Evolutionary conservation across 2,329 filamentous ascomycete species (phyloP).

Genomic region (Colletotrichum sojae): DNA sequence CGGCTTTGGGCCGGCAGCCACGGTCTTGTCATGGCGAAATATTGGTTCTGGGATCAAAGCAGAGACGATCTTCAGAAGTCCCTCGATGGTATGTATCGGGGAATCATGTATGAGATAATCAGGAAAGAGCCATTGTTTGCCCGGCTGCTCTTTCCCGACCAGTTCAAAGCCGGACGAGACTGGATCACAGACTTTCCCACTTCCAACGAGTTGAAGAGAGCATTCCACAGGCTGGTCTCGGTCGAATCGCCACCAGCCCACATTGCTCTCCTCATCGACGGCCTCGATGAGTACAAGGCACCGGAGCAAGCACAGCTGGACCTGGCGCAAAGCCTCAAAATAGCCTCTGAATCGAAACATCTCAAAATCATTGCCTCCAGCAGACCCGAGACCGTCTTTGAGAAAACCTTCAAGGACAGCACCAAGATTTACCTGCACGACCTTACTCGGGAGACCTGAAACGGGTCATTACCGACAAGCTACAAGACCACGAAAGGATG

Average conservation of each 20-base stretch:
- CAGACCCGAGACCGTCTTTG: constrained; percentile 1
- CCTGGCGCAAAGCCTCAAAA: neutral
- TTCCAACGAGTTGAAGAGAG: constrained; percentile 4
- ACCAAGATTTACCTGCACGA: neutral
- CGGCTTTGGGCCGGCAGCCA: neutral
- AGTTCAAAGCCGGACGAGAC: neutral
- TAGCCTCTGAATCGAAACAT: neutral
- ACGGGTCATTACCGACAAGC: neutral
- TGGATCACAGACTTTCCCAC: neutral
- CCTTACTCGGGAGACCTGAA: neutral
- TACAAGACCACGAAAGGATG: neutral
- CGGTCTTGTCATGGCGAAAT: neutral
- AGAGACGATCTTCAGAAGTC: neutral
- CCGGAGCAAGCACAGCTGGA: neutral
- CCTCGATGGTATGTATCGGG: neutral
- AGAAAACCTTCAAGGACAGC: neutral
- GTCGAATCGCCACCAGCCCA: neutral
- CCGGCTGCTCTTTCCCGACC: neutral
- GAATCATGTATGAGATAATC: neutral
- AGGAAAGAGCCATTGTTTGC: neutral
- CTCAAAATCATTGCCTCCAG: neutral
- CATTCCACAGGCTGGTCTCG: neutral
- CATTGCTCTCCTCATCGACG: neutral
- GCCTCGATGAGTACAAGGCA: constrained; percentile 4
- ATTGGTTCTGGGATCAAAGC: constrained; percentile 7